phyloP scores from a whole-genome alignment of 768 basidiomycete species.

The Sarcodon sp. region DNA sequence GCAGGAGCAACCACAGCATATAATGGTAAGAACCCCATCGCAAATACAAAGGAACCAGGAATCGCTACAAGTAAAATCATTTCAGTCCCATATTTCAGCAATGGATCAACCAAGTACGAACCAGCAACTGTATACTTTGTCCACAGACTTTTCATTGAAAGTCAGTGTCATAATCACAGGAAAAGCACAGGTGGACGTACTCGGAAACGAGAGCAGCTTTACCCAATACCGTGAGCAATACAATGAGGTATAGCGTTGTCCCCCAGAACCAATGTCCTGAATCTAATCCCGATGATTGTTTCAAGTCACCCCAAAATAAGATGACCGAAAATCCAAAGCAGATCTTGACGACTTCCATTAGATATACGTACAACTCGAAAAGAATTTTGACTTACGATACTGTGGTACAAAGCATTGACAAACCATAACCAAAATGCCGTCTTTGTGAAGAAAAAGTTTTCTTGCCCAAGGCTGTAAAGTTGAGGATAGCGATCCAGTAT shows the following conservation, averaged over 20 bases:
- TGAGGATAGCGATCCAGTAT: constrained; percentile 97
- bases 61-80: constrained; percentile 43
- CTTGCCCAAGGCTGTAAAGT: constrained; percentile 87
- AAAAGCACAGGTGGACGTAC: constrained; percentile 35
- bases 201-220: constrained; percentile 97
- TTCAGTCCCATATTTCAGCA: not conserved
- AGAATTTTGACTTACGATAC: constrained; percentile 41
- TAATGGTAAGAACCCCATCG: constrained; percentile 90
- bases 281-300: constrained; percentile 68
- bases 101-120: constrained; percentile 16
- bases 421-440: constrained; percentile 91
- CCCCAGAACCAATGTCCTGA: constrained; percentile 99
- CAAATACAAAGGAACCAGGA: constrained; percentile 91
- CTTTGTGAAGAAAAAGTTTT: constrained; percentile 86
- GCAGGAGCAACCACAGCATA: constrained; percentile 82
- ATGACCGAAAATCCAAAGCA: constrained; percentile 81
- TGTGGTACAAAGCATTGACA: constrained; percentile 81
- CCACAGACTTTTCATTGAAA: constrained; percentile 60
- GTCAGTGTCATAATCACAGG: constrained; percentile 3
- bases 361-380: not conserved
- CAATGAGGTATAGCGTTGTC: constrained; percentile 87
- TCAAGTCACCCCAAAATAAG: constrained; percentile 88
- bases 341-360: constrained; percentile 31
- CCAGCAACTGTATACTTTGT: constrained; percentile 97
- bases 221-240: constrained; percentile 88